Conservation (phyloP, 345 rosid genomes). For the Eucalyptus grandis region DNA sequence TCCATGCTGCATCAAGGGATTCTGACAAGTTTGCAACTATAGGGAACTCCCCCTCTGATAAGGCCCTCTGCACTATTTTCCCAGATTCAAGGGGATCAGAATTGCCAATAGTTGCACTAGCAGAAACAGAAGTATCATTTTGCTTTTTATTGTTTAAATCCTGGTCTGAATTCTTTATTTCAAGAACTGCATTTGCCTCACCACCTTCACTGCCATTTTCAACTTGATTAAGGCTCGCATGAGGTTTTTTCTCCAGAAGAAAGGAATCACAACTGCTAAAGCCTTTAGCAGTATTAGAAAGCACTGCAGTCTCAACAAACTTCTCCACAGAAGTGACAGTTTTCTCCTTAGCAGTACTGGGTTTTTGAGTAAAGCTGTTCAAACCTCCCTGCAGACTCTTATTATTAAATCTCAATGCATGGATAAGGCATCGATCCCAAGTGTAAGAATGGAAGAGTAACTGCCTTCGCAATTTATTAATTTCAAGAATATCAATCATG, state of each 20-base stretch:
- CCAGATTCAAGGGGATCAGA: slow-evolving; percentile 25
- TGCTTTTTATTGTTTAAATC: slow-evolving; percentile 15
- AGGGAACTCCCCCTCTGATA: slow-evolving; percentile 43
- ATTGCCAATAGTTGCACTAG: slow-evolving; percentile 12
- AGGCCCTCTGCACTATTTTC: slow-evolving; percentile 20
- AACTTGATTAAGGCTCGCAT: slow-evolving; percentile 9
- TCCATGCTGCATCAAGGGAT: slow-evolving; percentile 77
- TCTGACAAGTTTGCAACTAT: slow-evolving; percentile 35
- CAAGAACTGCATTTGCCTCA: slow-evolving; percentile 1
- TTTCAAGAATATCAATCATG: slow-evolving; percentile 67
- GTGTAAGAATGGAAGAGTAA: slow-evolving; percentile 61
- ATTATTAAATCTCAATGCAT: slow-evolving; percentile 36
- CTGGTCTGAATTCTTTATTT: slow-evolving; percentile 13
- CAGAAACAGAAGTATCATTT: slow-evolving; percentile 12
- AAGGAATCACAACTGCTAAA: slow-evolving; percentile 24
- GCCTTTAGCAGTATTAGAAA: slow-evolving; percentile 18
- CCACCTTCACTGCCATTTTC: slow-evolving; percentile 1
- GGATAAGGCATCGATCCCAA: slow-evolving; percentile 76
- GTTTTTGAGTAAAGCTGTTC: slow-evolving; percentile 9
- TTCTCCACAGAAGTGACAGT: slow-evolving; percentile 33
- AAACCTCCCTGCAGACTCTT: slow-evolving; percentile 22
- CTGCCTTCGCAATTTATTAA: slow-evolving; percentile 71
- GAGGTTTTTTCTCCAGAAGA: slow-evolving; percentile 20
- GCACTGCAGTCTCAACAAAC: slow-evolving; percentile 26
- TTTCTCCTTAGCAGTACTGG: slow-evolving; percentile 7